Conservation (phyloP, 192 early-diverging fungal species). For the Spinellus fusiger region DNA sequence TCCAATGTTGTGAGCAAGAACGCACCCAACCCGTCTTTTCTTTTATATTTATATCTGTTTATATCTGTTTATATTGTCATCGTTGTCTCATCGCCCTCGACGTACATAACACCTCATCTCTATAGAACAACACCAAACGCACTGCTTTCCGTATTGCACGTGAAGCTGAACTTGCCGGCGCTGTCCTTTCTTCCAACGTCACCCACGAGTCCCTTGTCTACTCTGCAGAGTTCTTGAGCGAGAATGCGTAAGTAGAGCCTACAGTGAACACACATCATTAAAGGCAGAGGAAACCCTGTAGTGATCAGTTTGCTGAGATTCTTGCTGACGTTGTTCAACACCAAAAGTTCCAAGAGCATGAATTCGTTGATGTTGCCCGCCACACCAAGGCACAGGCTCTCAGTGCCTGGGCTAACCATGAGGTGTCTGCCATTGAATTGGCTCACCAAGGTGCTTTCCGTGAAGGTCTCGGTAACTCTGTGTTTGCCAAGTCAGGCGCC, state of each 20-base stretch:
- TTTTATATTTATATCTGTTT: too few relatives aligned
- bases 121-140: constrained; percentile 72
- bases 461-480: constrained; percentile 89
- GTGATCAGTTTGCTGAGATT: constrained; percentile 74
- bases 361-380: constrained; percentile 70
- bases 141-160: constrained; percentile 82
- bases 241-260: constrained; percentile 67
- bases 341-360: constrained; percentile 77
- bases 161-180: constrained; percentile 89
- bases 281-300: too few relatives aligned
- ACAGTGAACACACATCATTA: neutral
- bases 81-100: too few relatives aligned
- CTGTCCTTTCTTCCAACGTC: constrained; percentile 71
- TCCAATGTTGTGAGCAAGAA: too few relatives aligned
- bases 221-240: constrained; percentile 85
- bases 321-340: constrained; percentile 75
- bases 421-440: constrained; percentile 64
- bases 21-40: too few relatives aligned
- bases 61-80: too few relatives aligned
- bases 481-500: constrained; percentile 70
- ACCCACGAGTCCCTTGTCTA: constrained; percentile 80
- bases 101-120: too few relatives aligned
- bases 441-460: constrained; percentile 91
- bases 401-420: constrained; percentile 56
- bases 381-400: constrained; percentile 60